Conservation (phyloP, 202 grass and related monocot genomes). For the Eragrostis tef region DNA sequence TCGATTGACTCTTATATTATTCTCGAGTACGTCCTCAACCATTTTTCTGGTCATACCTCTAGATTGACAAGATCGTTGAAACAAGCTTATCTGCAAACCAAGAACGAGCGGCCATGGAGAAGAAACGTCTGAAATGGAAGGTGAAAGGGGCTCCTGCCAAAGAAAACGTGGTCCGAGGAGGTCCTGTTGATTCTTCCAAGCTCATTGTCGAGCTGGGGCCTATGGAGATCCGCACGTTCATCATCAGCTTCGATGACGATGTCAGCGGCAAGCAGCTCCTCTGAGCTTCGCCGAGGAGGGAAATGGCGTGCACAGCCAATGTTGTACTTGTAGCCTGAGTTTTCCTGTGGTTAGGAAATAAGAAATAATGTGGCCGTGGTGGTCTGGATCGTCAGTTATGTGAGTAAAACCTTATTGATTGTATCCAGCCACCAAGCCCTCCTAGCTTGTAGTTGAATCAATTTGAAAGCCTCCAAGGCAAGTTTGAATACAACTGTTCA, state of each 20-base stretch:
- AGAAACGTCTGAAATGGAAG: conserved; percentile 89
- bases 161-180: conserved; percentile 58
- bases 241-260: conserved; percentile 55
- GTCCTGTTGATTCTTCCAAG: conserved; percentile 63
- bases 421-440: not conserved
- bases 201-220: conserved; percentile 68
- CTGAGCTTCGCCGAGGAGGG: not conserved
- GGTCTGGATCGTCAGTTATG: not conserved
- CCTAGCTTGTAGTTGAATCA: not conserved
- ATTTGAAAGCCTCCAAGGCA: not conserved
- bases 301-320: not conserved
- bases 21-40: conserved; percentile 18
- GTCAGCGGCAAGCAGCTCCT: conserved; percentile 21
- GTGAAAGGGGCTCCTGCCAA: conserved; percentile 44
- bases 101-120: conserved; percentile 74
- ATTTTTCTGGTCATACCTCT: not conserved
- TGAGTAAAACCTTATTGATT: not conserved
- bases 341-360: conserved; percentile 29
- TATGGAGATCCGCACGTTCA: conserved; percentile 95
- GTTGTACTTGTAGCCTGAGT: conserved; percentile 25
- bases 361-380: conserved; percentile 37
- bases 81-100: conserved; percentile 88
- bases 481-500: not conserved
- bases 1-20: not conserved
- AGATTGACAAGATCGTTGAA: conserved; percentile 75